A percentile compares a stretch with the other conserved stretches of the same genome.
Conservation (phyloP, 345 rosid species). For the Boechera stricta region DNA sequence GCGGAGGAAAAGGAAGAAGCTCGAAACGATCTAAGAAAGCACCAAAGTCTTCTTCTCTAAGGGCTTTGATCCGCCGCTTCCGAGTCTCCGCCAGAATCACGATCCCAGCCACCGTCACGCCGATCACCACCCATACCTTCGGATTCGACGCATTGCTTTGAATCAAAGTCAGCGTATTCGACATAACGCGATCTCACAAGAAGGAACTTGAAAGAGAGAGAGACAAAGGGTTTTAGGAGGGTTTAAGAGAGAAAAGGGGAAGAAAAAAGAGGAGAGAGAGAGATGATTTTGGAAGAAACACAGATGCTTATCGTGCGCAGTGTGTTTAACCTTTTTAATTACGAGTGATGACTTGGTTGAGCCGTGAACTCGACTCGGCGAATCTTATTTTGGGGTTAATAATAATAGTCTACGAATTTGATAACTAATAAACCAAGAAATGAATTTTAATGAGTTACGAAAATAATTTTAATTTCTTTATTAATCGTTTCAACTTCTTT, state of each 20-base stretch:
- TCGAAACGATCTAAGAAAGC: conserved; percentile 78
- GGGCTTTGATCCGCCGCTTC: conserved; percentile 59
- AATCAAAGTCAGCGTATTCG: conserved; percentile 54
- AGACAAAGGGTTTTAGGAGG: conserved; percentile 48
- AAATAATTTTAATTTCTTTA: no score
- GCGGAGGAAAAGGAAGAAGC: conserved; percentile 78
- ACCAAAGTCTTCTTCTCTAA: conserved; percentile 63
- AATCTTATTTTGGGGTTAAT: conserved; percentile 20
- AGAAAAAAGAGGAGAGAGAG: not conserved
- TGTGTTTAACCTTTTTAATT: not conserved
- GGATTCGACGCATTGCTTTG: conserved; percentile 63
- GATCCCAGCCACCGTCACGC: conserved; percentile 78
- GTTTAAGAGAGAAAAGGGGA: conserved; percentile 40
- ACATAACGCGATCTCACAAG: conserved; percentile 48
- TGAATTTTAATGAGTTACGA: no score
- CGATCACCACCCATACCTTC: conserved; percentile 78
- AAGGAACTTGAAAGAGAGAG: conserved; percentile 23
- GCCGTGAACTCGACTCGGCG: conserved; percentile 29
- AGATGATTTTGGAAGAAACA: not conserved
- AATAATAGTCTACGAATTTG: not conserved
- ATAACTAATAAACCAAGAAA: no score
- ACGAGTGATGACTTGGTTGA: conserved; percentile 24
- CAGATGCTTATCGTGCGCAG: conserved; percentile 24
- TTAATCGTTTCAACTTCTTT: not conserved
- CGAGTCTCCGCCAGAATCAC: conserved; percentile 69